phyloP scores from a whole-genome alignment of 768 basidiomycete species.

The Paxillus rubicundulus region DNA sequence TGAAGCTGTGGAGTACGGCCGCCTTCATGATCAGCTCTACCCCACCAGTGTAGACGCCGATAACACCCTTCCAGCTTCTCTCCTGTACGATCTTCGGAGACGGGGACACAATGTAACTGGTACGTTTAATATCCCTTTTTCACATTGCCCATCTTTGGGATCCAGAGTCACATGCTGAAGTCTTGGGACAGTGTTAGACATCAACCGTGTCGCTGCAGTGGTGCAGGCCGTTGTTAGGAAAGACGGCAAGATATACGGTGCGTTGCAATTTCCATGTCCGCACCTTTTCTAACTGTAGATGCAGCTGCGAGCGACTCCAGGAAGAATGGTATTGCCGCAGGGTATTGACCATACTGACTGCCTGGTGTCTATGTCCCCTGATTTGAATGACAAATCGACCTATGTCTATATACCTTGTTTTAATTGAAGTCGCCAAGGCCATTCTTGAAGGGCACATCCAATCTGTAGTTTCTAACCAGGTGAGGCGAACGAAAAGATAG shows the following conservation, averaged over 20 bases:
- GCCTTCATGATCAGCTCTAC: slow-evolving; percentile 85
- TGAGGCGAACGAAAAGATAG: no score
- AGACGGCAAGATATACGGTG: slow-evolving; percentile 64
- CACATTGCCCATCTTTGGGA: not conserved
- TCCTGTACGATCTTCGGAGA: slow-evolving; percentile 53
- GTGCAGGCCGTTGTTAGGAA: slow-evolving; percentile 60
- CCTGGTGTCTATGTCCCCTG: not conserved
- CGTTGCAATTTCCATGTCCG: slow-evolving; percentile 21
- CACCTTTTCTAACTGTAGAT: not conserved
- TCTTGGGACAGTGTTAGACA: slow-evolving; percentile 48
- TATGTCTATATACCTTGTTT: no score
- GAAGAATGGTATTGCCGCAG: slow-evolving; percentile 90
- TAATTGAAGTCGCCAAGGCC: no score
- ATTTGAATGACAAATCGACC: no score
- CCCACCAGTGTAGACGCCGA: slow-evolving; percentile 65
- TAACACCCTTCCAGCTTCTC: slow-evolving; percentile 49
- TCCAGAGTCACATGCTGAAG: not conserved
- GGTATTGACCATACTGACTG: slow-evolving; percentile 48
- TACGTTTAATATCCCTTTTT: slow-evolving; percentile 28
- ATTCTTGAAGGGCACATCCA: no score
- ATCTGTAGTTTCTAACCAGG: no score
- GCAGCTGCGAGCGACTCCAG: slow-evolving; percentile 86
- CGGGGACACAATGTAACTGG: slow-evolving; percentile 74
- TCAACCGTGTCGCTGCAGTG: slow-evolving; percentile 71
- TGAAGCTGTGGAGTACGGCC: slow-evolving; percentile 77